phyloP scores from a whole-genome alignment of 495 filamentous ascomycete species.

The Cladorrhinum samala region DNA sequence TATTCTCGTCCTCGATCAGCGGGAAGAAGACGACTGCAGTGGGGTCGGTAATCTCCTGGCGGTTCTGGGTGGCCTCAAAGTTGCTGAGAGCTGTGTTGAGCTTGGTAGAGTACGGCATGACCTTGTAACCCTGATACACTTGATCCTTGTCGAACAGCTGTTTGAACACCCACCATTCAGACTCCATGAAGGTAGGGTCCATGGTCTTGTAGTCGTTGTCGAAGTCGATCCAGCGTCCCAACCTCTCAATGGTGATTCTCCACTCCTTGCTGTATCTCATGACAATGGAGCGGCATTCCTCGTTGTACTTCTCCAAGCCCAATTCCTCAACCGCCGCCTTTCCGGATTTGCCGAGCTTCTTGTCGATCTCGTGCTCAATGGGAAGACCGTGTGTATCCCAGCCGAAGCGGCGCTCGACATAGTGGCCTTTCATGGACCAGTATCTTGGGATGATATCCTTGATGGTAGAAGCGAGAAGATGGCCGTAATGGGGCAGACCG shows the following conservation, averaged over 20 bases:
- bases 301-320: slow-evolving; percentile 88
- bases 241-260: slow-evolving; percentile 79
- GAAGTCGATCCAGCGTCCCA: slow-evolving; percentile 98
- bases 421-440: slow-evolving; percentile 95
- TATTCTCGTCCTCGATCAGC: slow-evolving; percentile 67
- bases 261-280: slow-evolving; percentile 90
- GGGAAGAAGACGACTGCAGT: slow-evolving; percentile 90
- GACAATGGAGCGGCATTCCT: slow-evolving; percentile 86
- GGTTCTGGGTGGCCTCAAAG: slow-evolving; percentile 91
- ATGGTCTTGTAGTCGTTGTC: slow-evolving; percentile 99
- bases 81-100: slow-evolving; percentile 87
- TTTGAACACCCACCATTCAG: slow-evolving; percentile 95
- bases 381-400: slow-evolving; percentile 95
- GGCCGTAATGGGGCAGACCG: slow-evolving; percentile 90
- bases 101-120: slow-evolving; percentile 94
- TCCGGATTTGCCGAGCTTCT: slow-evolving; percentile 86
- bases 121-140: slow-evolving; percentile 81
- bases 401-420: slow-evolving; percentile 66
- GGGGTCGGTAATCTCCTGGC: slow-evolving; percentile 88
- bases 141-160: slow-evolving; percentile 81
- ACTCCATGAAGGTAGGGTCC: slow-evolving; percentile 94
- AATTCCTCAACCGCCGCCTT: slow-evolving; percentile 81
- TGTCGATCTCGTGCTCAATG: slow-evolving; percentile 98
- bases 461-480: slow-evolving; percentile 91
- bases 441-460: slow-evolving; percentile 96